Evolutionary conservation across 106 monocot genomes (phyloP).

Genomic region (Dendrobium officinale): DNA sequence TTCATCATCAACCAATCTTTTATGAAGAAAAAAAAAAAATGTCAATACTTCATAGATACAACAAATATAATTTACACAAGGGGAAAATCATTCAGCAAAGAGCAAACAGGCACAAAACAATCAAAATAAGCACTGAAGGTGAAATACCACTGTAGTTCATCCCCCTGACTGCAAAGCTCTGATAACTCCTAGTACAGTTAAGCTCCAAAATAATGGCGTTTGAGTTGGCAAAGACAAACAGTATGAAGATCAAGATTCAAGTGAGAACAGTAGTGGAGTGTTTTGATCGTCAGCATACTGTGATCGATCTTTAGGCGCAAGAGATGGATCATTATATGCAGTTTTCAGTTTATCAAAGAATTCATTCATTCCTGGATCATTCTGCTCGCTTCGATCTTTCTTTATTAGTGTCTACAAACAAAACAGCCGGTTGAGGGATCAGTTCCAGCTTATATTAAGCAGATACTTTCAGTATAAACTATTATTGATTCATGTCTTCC

Average conservation of each 20-base stretch:
- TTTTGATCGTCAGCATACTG: constrained; percentile 19
- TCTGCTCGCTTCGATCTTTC: constrained; percentile 75
- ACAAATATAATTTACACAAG: not conserved
- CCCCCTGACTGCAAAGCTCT: not conserved
- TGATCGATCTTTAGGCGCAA: constrained; percentile 35
- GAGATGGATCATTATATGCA: constrained; percentile 61
- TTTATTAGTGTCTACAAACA: constrained; percentile 74
- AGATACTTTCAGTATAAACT: not conserved
- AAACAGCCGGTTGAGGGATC: not conserved
- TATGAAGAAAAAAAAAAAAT: not conserved
- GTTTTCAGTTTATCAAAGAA: constrained; percentile 52
- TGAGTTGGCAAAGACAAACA: not conserved
- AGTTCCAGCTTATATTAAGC: not conserved
- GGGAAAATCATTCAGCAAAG: not conserved
- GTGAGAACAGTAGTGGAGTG: constrained; percentile 41
- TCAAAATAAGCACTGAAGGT: not conserved
- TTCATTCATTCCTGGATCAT: constrained; percentile 45
- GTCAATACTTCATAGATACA: not conserved
- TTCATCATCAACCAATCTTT: not conserved
- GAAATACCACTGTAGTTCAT: not conserved
- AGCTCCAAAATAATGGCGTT: not conserved
- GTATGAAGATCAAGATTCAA: not conserved
- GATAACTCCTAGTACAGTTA: not conserved
- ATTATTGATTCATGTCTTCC: not conserved
- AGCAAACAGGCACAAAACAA: not conserved